Evolutionary conservation across 306 rosid genomes (phyloP), one percentile per base, ranked within the genome.

Genomic region (Biancaea sappan): DNA sequence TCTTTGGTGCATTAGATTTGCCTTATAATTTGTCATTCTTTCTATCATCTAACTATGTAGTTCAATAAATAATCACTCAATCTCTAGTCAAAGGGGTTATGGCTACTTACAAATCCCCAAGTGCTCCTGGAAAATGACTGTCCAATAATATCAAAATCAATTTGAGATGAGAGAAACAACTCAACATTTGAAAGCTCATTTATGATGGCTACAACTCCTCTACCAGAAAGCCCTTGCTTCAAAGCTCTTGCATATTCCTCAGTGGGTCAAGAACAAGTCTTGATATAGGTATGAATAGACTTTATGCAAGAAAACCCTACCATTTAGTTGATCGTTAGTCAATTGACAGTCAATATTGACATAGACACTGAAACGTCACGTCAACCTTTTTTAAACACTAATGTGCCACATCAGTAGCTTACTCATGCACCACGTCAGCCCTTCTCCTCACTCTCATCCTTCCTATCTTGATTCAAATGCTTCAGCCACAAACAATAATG

Each of bases 91-190:
- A 21, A 41, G 9, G 54, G 51, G 19, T 3, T 6, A 68, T 60
- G 24, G 4, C 54, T 75, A 85, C 89, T 88, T 80, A 88, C 92
- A 79, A 88, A 88, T 59, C 90, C 89, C 92, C 92, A 88, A 62
- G 86, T 84, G 22, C 86, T 67, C 83, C 74, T 81, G 69, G 90
- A 79, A 47, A 88, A 88, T 46, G 92, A 22, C 68, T 81, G 88
- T 34, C 92, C 88, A 40, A 85, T 61, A 18, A 85, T 85, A 59
- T 83, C 89, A 29, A 88, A 88, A 48, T 81, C 89, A 7, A 81
- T 73, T 73, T 16, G 84, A 28, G 26, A 77, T 19, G 92, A 85
- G 62, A 85, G 79, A 73, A 88, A 88, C 34, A 85, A 58, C 44
- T 88, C 86, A 43, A 85, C 67, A 62, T 88, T 85, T 15, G 83